Conservation (phyloP, 495 filamentous ascomycete species). For the Daldinia grandis region DNA sequence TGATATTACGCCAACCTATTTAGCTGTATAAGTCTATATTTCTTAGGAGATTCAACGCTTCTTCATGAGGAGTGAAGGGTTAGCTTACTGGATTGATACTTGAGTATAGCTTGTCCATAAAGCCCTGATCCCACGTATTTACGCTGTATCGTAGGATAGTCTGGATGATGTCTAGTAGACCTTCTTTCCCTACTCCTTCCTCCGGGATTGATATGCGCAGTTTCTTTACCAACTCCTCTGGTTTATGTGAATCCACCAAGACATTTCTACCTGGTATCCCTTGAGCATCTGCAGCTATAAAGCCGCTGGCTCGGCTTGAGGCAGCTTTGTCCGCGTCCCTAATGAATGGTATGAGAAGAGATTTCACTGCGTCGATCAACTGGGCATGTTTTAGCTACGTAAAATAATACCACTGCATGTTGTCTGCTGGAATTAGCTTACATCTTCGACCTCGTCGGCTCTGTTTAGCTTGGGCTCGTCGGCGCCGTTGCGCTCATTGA, state of each 20-base stretch:
- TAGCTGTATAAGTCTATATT: not conserved
- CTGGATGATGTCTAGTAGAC: constrained; percentile 70
- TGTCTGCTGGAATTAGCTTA: constrained; percentile 46
- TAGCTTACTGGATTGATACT: constrained; percentile 76
- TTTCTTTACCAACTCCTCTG: constrained; percentile 70
- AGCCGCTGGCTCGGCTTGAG: constrained; percentile 57
- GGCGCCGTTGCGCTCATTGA: constrained; percentile 13
- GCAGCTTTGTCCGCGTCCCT: constrained; percentile 74
- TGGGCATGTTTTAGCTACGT: constrained; percentile 43
- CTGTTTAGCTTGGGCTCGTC: constrained; percentile 47
- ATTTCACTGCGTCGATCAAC: constrained; percentile 77
- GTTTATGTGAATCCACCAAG: constrained; percentile 74
- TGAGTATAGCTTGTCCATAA: constrained; percentile 91
- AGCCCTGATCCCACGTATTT: constrained; percentile 97
- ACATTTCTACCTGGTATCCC: constrained; percentile 61
- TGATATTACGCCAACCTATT: constrained; percentile 75
- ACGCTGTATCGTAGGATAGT: constrained; percentile 81
- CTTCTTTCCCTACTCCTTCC: constrained; percentile 72
- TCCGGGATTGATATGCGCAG: constrained; percentile 73
- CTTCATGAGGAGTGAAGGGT: not conserved
- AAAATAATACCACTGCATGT: not conserved
- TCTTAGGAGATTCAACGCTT: not conserved
- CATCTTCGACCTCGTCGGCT: constrained; percentile 64
- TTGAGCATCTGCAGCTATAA: constrained; percentile 54
- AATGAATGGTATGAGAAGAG: constrained; percentile 81